These are phyloP conservation scores for Escovopsis sp. DNA, from an alignment of 2,329 filamentous ascomycete species.

Conservation along the genomic window DNA sequence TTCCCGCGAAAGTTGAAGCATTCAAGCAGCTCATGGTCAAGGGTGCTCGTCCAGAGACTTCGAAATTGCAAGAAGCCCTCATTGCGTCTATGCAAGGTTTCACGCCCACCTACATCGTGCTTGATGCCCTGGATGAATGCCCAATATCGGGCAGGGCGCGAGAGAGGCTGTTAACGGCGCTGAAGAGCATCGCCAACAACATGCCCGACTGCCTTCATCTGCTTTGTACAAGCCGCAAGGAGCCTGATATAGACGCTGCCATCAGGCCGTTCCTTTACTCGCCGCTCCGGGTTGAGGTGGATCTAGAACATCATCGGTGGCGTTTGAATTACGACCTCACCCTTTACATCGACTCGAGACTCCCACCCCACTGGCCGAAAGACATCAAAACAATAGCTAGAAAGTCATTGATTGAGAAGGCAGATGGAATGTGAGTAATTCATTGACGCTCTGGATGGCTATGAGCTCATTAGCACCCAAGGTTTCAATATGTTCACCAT, in stretches of 20 bases:
- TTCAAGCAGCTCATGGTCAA: neutral
- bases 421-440: slow-evolving; percentile 1
- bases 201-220: neutral
- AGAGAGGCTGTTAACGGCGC: neutral
- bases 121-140: neutral
- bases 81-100: neutral
- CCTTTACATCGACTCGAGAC: neutral
- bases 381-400: neutral
- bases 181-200: neutral
- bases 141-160: neutral
- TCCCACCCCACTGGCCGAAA: neutral
- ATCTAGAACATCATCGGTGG: neutral
- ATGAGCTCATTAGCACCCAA: neutral
- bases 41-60: neutral
- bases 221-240: neutral
- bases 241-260: neutral
- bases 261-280: neutral
- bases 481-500: slow-evolving; percentile 3
- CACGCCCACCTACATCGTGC: neutral
- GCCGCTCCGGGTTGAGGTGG: neutral
- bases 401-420: neutral
- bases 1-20: neutral
- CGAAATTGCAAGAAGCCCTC: neutral
- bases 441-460: too few species aligned
- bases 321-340: neutral